phyloP scores from a whole-genome alignment of 2,329 filamentous ascomycete species.

The Epicoccum sorghinum region DNA sequence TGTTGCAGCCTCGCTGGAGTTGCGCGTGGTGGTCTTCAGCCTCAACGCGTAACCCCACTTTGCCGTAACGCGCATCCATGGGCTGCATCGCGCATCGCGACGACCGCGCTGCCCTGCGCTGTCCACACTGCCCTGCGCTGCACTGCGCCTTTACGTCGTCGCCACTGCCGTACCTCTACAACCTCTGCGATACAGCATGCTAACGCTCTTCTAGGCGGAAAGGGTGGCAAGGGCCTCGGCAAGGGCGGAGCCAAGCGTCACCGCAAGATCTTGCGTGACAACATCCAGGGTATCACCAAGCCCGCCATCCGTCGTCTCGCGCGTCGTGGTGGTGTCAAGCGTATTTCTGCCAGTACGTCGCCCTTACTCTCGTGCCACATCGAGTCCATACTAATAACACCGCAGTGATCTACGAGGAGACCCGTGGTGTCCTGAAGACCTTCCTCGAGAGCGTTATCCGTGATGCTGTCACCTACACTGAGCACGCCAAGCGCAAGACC shows the following conservation, averaged over 20 bases:
- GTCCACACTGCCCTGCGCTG: too few relatives aligned
- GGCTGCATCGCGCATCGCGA: background rate
- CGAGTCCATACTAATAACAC: conserved; percentile 31
- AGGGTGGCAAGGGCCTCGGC: conserved; percentile 62
- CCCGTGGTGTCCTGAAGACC: conserved; percentile 76
- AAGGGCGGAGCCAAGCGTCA: conserved; percentile 62
- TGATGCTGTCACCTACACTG: conserved; percentile 78
- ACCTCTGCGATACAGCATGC: conserved; percentile 29
- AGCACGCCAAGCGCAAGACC: conserved; percentile 84
- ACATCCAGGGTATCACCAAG: conserved; percentile 63
- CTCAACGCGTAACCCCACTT: conserved; percentile 27
- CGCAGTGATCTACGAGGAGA: conserved; percentile 78
- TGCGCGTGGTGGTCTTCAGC: conserved; percentile 33
- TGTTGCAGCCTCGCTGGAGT: conserved; percentile 14
- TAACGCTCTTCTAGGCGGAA: conserved; percentile 54
- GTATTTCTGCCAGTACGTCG: conserved; percentile 57
- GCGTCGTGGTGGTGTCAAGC: conserved; percentile 61
- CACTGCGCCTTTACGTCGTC: conserved; percentile 14
- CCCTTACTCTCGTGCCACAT: background rate
- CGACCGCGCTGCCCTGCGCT: conserved; percentile 14
- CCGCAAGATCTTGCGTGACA: conserved; percentile 62
- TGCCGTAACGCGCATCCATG: conserved; percentile 15
- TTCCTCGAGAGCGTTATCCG: conserved; percentile 79
- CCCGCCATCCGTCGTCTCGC: conserved; percentile 61
- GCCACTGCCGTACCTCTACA: conserved; percentile 15